These are phyloP conservation scores for Starmerella scarabaei DNA, from an alignment of 805 yeast genomes.

Conservation along the genomic window DNA sequence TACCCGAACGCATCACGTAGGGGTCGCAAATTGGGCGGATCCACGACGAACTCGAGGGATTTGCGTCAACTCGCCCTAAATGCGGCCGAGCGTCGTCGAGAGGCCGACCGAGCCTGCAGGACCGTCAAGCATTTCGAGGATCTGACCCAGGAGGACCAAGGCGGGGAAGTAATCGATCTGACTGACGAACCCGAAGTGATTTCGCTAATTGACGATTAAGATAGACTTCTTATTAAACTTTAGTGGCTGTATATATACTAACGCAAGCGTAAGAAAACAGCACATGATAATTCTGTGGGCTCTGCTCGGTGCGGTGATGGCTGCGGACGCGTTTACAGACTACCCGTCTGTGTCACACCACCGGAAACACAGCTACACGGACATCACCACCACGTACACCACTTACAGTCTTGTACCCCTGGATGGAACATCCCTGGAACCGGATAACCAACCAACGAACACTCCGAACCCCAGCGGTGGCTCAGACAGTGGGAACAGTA, in stretches of 20 bases:
- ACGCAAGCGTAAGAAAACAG: too few species aligned
- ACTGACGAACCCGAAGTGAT: conserved; percentile 3
- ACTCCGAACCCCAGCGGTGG: too few species aligned
- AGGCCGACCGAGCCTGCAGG: conserved; percentile 19
- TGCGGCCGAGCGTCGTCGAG: conserved; percentile 49
- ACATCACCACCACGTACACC: too few species aligned
- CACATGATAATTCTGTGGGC: too few species aligned
- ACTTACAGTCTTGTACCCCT: too few species aligned
- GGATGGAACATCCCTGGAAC: too few species aligned
- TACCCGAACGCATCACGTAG: neutral
- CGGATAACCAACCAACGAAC: too few species aligned
- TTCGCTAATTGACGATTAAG: neutral
- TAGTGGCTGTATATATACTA: conserved; percentile 1
- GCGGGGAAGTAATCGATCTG: conserved; percentile 10
- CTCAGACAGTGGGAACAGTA: too few species aligned
- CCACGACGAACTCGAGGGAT: conserved; percentile 18
- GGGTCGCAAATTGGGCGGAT: conserved; percentile 29
- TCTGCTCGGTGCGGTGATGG: too few species aligned
- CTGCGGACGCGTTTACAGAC: too few species aligned
- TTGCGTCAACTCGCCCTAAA: conserved; percentile 37
- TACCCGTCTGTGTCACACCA: too few species aligned
- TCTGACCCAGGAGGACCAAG: conserved; percentile 4
- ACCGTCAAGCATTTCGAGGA: conserved; percentile 5
- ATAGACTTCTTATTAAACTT: neutral
- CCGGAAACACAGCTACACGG: too few species aligned